Evolutionary conservation across 306 rosid species (phyloP).

Genomic region (Lupinus albus): DNA sequence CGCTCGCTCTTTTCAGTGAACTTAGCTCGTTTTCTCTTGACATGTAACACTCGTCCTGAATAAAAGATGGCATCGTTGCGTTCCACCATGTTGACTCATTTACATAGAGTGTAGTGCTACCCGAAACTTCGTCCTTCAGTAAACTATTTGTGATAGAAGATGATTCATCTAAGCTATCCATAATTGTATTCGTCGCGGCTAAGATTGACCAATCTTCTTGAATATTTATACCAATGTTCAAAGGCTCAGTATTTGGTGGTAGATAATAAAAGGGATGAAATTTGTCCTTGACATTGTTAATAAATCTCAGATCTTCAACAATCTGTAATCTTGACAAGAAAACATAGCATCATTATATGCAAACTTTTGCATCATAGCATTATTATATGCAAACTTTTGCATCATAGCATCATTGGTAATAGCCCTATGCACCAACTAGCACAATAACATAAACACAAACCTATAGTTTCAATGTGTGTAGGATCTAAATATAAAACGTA

Average conservation of each 20-base stretch:
- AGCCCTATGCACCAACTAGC: too few species aligned
- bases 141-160: slow-evolving; percentile 39
- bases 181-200: slow-evolving; percentile 39
- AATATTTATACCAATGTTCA: slow-evolving; percentile 36
- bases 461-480: too few species aligned
- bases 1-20: slow-evolving; percentile 33
- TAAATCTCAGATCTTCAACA: slow-evolving; percentile 66
- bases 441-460: too few species aligned
- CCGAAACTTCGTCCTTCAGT: slow-evolving; percentile 47
- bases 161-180: slow-evolving; percentile 49
- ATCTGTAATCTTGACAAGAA: slow-evolving; percentile 59
- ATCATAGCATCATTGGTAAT: too few species aligned
- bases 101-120: slow-evolving; percentile 32
- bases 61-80: slow-evolving; percentile 39
- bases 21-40: slow-evolving; percentile 36
- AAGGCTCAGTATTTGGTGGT: slow-evolving; percentile 39
- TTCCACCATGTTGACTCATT: slow-evolving; percentile 34
- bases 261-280: slow-evolving; percentile 47
- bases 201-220: slow-evolving; percentile 49
- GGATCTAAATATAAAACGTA: slow-evolving; percentile 38
- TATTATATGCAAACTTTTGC: slow-evolving; percentile 4
- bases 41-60: slow-evolving; percentile 37
- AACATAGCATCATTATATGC: slow-evolving; percentile 32
- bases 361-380: slow-evolving; percentile 10
- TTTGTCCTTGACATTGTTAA: slow-evolving; percentile 59